phyloP scores from a whole-genome alignment of 2,329 filamentous ascomycete species.

The Penicillium nordicum region DNA sequence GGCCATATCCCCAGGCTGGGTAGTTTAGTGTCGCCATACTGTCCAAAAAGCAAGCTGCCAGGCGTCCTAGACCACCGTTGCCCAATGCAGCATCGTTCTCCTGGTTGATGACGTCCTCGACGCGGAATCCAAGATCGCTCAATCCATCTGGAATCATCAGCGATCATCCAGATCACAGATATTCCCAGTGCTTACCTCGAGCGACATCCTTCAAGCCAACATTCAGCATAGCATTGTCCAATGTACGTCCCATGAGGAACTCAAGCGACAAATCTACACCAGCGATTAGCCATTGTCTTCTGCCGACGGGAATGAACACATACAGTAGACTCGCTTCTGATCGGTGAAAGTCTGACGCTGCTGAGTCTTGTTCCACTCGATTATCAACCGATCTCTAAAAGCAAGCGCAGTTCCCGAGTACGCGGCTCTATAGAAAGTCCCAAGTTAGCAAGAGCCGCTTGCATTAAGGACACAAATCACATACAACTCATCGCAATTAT shows the following conservation, averaged over 20 bases:
- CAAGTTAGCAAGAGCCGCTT: background rate
- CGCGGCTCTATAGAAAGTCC: constrained; percentile 57
- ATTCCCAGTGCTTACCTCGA: constrained; percentile 56
- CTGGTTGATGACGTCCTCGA: constrained; percentile 91
- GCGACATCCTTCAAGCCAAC: constrained; percentile 82
- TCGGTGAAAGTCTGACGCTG: constrained; percentile 90
- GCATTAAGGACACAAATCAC: constrained; percentile 14
- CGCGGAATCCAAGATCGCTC: constrained; percentile 84
- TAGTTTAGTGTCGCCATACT: constrained; percentile 92
- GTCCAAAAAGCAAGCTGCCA: constrained; percentile 96
- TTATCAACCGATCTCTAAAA: constrained; percentile 86
- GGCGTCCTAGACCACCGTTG: constrained; percentile 89
- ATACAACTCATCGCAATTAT: constrained; percentile 88
- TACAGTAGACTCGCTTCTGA: constrained; percentile 89
- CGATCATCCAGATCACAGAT: constrained; percentile 11
- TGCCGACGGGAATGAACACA: constrained; percentile 20
- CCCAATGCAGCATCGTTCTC: constrained; percentile 95
- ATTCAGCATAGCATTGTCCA: constrained; percentile 99
- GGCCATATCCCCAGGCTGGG: constrained; percentile 94
- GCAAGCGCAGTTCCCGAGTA: constrained; percentile 89
- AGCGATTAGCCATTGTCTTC: background rate
- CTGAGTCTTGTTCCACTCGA: constrained; percentile 98
- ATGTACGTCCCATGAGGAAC: constrained; percentile 92
- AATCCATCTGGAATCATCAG: constrained; percentile 65
- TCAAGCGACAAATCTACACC: constrained; percentile 78